These are phyloP conservation scores for Sporothrix luriei DNA, from an alignment of 2,329 filamentous ascomycete species.

Conservation along the genomic window DNA sequence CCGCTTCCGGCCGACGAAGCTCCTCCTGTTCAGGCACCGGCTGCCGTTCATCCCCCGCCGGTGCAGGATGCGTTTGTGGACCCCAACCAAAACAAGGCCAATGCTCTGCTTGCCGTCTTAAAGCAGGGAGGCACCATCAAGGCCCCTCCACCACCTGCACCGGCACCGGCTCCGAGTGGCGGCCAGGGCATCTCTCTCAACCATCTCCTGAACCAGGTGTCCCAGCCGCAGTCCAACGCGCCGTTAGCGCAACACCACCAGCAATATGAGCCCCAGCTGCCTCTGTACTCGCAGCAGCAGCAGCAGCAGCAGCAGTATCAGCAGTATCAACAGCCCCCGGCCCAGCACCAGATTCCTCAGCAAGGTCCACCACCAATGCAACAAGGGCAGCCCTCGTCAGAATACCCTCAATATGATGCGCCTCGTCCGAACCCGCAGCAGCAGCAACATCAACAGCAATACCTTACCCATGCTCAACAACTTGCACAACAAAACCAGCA, in stretches of 20 bases:
- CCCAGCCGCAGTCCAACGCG: slow-evolving; percentile 22
- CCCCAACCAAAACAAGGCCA: slow-evolving; percentile 50
- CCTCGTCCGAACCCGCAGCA: slow-evolving; percentile 20
- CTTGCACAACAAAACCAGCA: slow-evolving; percentile 26
- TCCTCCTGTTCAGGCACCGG: slow-evolving; percentile 32
- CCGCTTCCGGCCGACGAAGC: slow-evolving; percentile 40
- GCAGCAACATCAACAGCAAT: not conserved
- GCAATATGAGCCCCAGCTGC: slow-evolving; percentile 6
- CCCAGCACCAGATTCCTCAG: slow-evolving; percentile 28
- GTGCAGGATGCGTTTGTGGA: slow-evolving; percentile 17
- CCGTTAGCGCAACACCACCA: slow-evolving; percentile 20
- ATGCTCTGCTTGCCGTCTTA: slow-evolving; percentile 57
- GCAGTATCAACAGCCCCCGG: slow-evolving; percentile 22
- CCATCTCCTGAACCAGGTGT: not conserved
- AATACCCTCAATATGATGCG: slow-evolving; percentile 13
- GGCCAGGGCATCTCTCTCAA: slow-evolving; percentile 12
- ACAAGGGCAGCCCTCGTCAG: not conserved
- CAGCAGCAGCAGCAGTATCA: slow-evolving; percentile 20
- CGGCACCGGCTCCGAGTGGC: not conserved
- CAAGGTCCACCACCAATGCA: not conserved
- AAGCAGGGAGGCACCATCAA: slow-evolving; percentile 44
- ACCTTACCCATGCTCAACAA: slow-evolving; percentile 15
- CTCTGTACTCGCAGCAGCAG: slow-evolving; percentile 24
- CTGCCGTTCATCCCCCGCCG: slow-evolving; percentile 33
- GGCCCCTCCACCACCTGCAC: not conserved